phyloP scores from a whole-genome alignment of 768 basidiomycete genomes.

The Favolaschia claudopus region DNA sequence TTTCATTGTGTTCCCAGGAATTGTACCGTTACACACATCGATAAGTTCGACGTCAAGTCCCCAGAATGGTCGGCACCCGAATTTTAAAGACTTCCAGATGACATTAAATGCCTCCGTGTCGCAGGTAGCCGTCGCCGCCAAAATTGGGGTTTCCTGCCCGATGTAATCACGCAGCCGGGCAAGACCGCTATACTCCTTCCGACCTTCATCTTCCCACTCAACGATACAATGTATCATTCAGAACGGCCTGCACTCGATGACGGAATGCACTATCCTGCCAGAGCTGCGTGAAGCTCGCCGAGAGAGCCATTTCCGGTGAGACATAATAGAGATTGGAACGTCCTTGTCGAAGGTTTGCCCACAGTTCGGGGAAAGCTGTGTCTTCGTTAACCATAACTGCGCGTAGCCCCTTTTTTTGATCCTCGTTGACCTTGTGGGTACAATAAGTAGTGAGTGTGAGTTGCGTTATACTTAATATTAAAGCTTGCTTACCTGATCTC shows the following conservation, averaged over 20 bases:
- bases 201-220: neutral
- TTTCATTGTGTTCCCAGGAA: no score
- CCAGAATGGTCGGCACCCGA: slow-evolving; percentile 28
- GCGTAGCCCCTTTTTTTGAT: slow-evolving; percentile 17
- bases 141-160: neutral
- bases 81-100: slow-evolving; percentile 19
- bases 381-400: slow-evolving; percentile 25
- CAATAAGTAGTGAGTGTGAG: no score
- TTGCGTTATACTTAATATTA: no score
- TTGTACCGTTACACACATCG: no score
- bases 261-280: neutral
- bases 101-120: slow-evolving; percentile 6
- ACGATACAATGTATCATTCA: neutral
- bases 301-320: neutral
- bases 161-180: slow-evolving; percentile 1
- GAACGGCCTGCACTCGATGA: neutral
- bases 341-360: slow-evolving; percentile 2
- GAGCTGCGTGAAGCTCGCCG: slow-evolving; percentile 1
- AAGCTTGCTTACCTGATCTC: slow-evolving; percentile 28
- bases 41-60: slow-evolving; percentile 30
- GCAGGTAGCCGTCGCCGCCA: slow-evolving; percentile 4
- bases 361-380: neutral
- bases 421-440: slow-evolving; percentile 7
- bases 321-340: slow-evolving; percentile 7
- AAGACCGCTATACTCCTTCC: slow-evolving; percentile 4